Percentiles rank a stretch among this genome's conserved stretches.
These are phyloP conservation scores for Thielaviopsis populi DNA, from an alignment of 2,329 filamentous ascomycete genomes.

Conservation along the genomic window DNA sequence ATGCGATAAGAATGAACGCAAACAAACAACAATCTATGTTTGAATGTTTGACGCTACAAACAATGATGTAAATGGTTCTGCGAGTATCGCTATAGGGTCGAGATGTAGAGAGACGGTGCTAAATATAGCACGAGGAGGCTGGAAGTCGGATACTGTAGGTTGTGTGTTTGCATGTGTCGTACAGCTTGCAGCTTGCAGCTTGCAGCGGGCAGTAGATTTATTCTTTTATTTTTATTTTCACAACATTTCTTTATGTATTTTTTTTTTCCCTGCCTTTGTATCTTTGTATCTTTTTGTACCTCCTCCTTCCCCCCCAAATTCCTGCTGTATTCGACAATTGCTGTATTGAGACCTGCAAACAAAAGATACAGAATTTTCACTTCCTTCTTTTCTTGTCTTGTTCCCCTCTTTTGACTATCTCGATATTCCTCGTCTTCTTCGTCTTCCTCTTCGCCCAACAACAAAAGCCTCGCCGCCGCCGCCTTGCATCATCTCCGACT, in stretches of 20 bases:
- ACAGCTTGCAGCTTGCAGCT: no score
- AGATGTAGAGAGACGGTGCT: no score
- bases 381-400: background rate
- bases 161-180: no score
- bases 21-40: background rate
- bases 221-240: slow-evolving; percentile 1
- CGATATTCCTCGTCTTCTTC: background rate
- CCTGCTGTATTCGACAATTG: background rate
- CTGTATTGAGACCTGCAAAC: background rate
- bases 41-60: no score
- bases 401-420: background rate
- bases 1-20: background rate
- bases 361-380: background rate
- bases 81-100: no score
- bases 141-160: no score
- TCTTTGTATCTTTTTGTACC: background rate
- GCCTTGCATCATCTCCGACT: no score
- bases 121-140: no score
- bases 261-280: background rate
- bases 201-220: background rate
- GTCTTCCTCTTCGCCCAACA: background rate
- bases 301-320: background rate
- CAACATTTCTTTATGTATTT: background rate
- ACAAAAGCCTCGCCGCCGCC: no score
- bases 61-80: background rate